phyloP scores from a whole-genome alignment of 371 early-diverging fungal genomes.

The Haplosporangium sp. region DNA sequence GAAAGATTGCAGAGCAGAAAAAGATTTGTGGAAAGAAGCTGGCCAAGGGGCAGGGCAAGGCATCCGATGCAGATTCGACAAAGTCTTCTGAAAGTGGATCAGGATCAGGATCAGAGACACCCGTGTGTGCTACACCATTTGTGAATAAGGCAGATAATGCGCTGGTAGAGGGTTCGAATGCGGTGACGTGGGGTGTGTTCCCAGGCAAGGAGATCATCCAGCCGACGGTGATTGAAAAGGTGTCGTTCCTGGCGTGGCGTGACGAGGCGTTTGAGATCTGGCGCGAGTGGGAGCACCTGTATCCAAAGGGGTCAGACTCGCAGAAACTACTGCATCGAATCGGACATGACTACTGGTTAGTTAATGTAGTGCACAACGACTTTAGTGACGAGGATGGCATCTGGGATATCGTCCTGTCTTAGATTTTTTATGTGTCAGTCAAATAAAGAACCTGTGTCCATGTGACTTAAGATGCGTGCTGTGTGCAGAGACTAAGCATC shows the following conservation, averaged over 20 bases:
- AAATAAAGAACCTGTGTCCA: background rate
- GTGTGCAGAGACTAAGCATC: background rate
- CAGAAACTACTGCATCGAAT: conserved; percentile 70
- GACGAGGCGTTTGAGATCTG: conserved; percentile 92
- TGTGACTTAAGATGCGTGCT: background rate
- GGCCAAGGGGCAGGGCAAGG: too few species aligned
- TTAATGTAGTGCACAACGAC: conserved; percentile 95
- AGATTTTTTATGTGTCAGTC: background rate
- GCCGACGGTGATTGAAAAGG: conserved; percentile 91
- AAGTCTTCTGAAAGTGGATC: background rate
- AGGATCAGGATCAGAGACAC: conserved; percentile 9
- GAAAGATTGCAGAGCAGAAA: conserved; percentile 52
- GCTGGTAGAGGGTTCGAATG: conserved; percentile 69
- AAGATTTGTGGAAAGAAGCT: conserved; percentile 39
- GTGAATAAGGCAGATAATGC: conserved; percentile 51
- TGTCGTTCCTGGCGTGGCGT: conserved; percentile 91
- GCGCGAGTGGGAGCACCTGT: conserved; percentile 90
- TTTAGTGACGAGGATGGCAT: conserved; percentile 68
- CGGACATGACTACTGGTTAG: conserved; percentile 82
- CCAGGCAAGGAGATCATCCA: conserved; percentile 95
- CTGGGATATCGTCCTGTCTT: conserved; percentile 41
- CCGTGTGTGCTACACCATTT: conserved; percentile 42
- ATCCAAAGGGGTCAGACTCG: conserved; percentile 66
- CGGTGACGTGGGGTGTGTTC: conserved; percentile 98
- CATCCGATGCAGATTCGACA: conserved; percentile 1